Conservation (phyloP, 2,329 filamentous ascomycete species). For the Aureobasidium mangrovei region DNA sequence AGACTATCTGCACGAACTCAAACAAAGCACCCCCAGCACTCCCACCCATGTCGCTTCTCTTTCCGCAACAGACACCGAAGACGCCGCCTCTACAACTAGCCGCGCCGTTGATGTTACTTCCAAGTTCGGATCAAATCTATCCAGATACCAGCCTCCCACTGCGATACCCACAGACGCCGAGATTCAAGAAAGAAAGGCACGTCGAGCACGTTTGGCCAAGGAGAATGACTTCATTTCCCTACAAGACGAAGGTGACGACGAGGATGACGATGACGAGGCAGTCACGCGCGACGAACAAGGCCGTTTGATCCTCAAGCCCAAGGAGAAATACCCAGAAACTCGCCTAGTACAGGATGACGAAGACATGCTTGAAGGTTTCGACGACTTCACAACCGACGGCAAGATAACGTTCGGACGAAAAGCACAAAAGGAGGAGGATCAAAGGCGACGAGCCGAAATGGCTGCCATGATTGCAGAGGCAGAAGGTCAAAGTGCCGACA, state of each 20-base stretch:
- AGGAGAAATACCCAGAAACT: slow-evolving; percentile 56
- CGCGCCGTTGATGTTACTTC: slow-evolving; percentile 38
- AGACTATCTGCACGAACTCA: slow-evolving; percentile 77
- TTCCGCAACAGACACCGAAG: slow-evolving; percentile 29
- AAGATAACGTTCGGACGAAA: slow-evolving; percentile 68
- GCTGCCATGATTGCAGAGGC: slow-evolving; percentile 73
- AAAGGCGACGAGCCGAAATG: slow-evolving; percentile 65
- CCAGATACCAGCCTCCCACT: slow-evolving; percentile 26
- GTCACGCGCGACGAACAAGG: slow-evolving; percentile 34
- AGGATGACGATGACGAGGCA: slow-evolving; percentile 35
- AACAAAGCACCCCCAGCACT: slow-evolving; percentile 74
- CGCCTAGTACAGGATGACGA: slow-evolving; percentile 79
- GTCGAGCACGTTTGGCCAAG: slow-evolving; percentile 69
- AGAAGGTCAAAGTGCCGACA: slow-evolving; percentile 49
- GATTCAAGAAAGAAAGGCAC: slow-evolving; percentile 83
- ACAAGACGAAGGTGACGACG: slow-evolving; percentile 46
- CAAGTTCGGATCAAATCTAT: slow-evolving; percentile 47
- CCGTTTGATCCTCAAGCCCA: slow-evolving; percentile 40
- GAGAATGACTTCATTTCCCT: slow-evolving; percentile 59
- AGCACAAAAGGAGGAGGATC: slow-evolving; percentile 60
- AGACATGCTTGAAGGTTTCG: slow-evolving; percentile 86
- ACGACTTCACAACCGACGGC: slow-evolving; percentile 74
- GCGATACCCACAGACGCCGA: slow-evolving; percentile 72
- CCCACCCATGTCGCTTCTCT: slow-evolving; percentile 51
- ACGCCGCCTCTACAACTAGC: slow-evolving; percentile 37